Evolutionary conservation across 2,329 filamentous ascomycete genomes (phyloP).

Genomic region (Talaromyces sp.): DNA sequence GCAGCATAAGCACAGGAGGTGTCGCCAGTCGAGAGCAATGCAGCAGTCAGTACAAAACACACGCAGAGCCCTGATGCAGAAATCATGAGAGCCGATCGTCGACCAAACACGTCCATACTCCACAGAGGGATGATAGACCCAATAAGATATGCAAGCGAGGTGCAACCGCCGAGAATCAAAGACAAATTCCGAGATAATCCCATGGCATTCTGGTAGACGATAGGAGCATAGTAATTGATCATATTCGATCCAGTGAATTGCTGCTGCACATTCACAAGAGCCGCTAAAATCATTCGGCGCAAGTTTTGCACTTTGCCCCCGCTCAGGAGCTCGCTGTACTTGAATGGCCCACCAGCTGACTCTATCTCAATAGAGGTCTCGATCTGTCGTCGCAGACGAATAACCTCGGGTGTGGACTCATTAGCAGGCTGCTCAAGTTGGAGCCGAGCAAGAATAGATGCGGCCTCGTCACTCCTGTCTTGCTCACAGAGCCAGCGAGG

Average conservation of each 20-base stretch:
- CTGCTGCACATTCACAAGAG: conserved; percentile 18
- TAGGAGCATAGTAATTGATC: conserved; percentile 38
- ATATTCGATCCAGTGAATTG: conserved; percentile 34
- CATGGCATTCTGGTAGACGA: conserved; percentile 36
- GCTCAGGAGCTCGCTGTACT: conserved; percentile 30
- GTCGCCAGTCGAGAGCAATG: conserved; percentile 31
- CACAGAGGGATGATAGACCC: conserved; percentile 34
- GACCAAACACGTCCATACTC: conserved; percentile 35
- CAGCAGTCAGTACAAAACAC: conserved; percentile 39
- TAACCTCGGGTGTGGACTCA: conserved; percentile 17
- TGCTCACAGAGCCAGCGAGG: conserved; percentile 29
- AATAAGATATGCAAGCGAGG: conserved; percentile 35
- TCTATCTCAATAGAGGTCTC: conserved; percentile 26
- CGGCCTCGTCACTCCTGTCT: conserved; percentile 26
- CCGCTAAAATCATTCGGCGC: background rate
- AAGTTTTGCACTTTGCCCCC: conserved; percentile 26
- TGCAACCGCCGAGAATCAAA: conserved; percentile 48
- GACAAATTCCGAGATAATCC: conserved; percentile 43
- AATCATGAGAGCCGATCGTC: conserved; percentile 36
- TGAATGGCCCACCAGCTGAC: conserved; percentile 27
- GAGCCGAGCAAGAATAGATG: conserved; percentile 20
- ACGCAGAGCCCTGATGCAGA: conserved; percentile 37
- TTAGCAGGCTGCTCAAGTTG: conserved; percentile 11
- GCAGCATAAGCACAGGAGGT: conserved; percentile 34
- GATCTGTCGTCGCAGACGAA: conserved; percentile 34